phyloP scores from a whole-genome alignment of 2,329 filamentous ascomycete species.

The Claviceps arundinis region DNA sequence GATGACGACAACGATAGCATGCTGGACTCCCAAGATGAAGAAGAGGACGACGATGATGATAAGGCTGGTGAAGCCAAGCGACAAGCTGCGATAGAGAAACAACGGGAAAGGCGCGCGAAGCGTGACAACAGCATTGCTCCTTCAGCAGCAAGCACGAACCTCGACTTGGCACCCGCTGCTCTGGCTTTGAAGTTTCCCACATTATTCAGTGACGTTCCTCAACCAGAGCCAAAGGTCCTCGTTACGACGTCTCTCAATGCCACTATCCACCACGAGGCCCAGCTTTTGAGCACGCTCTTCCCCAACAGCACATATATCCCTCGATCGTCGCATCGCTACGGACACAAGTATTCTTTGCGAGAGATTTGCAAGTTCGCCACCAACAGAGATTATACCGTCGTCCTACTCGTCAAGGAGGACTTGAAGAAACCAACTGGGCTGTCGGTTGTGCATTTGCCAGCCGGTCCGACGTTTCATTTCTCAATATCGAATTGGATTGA shows the following conservation, averaged over 20 bases:
- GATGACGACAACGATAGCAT: conserved; percentile 64
- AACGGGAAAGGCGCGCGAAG: conserved; percentile 30
- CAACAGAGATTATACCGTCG: conserved; percentile 69
- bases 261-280: conserved; percentile 71
- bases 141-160: conserved; percentile 49
- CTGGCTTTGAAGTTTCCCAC: conserved; percentile 48
- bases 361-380: conserved; percentile 81
- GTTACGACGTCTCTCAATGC: conserved; percentile 86
- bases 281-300: conserved; percentile 67
- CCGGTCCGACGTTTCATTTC: conserved; percentile 88
- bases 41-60: conserved; percentile 37
- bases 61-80: conserved; percentile 28
- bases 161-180: conserved; percentile 48
- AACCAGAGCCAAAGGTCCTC: conserved; percentile 65
- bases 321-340: conserved; percentile 69
- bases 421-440: conserved; percentile 72
- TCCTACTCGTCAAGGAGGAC: conserved; percentile 81
- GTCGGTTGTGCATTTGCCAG: conserved; percentile 71
- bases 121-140: conserved; percentile 39
- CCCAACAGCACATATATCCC: conserved; percentile 80
- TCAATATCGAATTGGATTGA: conserved; percentile 82
- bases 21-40: conserved; percentile 52
- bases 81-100: conserved; percentile 27
- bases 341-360: conserved; percentile 80
- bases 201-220: conserved; percentile 46